Evolutionary conservation across 1,139 yeast genomes (phyloP), one percentile per base, ranked within the genome.

Genomic region (Kodamaea arcana): DNA sequence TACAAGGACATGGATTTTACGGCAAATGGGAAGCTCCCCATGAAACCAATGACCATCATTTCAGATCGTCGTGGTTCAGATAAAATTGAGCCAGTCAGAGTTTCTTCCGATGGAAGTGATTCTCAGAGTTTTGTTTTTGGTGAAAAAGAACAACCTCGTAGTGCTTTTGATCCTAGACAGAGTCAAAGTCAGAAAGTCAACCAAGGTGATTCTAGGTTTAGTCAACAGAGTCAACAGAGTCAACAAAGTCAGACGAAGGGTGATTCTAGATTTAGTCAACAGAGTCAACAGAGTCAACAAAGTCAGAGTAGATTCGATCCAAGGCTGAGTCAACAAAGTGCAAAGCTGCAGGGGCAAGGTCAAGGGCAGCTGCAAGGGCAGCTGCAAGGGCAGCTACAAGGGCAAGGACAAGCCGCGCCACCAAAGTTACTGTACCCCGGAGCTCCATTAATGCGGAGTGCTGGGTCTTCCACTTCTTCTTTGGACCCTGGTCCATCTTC

Each of bases 1-100:
- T 68, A 69, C 41, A 56, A 58, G 29, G 60, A 57, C 33, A 48
- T 68, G 43, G 75, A 69, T 42, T 69, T 68, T 47, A 68, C 74
- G 2, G 56, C 69, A 6, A 65, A 67, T 47, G 75, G 75, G 2
- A 58, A 60, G 36, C 54, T 68, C 16, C 74, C 74, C 1, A 43
- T 55, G 51, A 69, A 69, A 43, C 72, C 70, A 8, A 68, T 69
- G 74, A 60, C 52, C 34, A 61, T 63, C 11, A 32, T 32, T 17
- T 32, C 34, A 7, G 34, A 32, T 14, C 22, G 28, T n/a, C 20
- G 28, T 11, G 30, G 15, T 13, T 25, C 32, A 10, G 26, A 30
- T 13, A 30, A 30, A 15, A n/a, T 10, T 16, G 27, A 25, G 6
- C 17, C 17, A 8, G 9, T 25, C 15, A 21, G 17, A 26, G 30